Evolutionary conservation across 805 yeast species (phyloP).

Genomic region (Metschnikowia noctiluminum): DNA sequence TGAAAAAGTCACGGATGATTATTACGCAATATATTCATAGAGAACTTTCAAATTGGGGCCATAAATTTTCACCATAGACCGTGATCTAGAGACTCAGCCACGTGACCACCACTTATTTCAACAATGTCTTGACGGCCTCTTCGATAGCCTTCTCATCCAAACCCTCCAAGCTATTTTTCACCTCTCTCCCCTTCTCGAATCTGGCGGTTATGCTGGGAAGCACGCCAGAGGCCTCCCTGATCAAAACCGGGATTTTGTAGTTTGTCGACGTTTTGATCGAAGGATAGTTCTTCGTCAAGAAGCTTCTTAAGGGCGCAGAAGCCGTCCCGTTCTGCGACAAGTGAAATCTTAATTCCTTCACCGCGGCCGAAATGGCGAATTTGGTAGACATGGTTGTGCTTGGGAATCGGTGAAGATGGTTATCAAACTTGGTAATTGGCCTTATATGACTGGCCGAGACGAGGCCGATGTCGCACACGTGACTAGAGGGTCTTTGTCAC

Average conservation of each 20-base stretch:
- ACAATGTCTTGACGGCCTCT: conserved; percentile 36
- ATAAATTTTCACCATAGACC: background rate
- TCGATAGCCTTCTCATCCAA: conserved; percentile 45
- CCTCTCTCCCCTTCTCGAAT: conserved; percentile 23
- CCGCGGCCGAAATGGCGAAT: conserved; percentile 47
- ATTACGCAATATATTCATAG: too few species aligned
- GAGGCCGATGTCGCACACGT: conserved; percentile 5
- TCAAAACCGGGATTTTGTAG: conserved; percentile 67
- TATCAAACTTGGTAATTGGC: background rate
- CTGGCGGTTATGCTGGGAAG: conserved; percentile 75
- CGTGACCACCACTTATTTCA: conserved; percentile 27
- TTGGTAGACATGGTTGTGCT: conserved; percentile 34
- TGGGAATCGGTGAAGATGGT: background rate
- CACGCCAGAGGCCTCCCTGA: conserved; percentile 74
- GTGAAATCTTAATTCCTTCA: conserved; percentile 79
- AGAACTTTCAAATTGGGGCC: background rate
- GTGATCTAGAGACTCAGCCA: too few species aligned
- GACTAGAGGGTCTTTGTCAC: background rate
- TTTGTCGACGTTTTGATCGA: conserved; percentile 52
- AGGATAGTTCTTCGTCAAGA: conserved; percentile 63
- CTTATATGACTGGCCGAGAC: conserved; percentile 18
- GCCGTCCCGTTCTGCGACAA: conserved; percentile 77
- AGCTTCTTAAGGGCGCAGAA: conserved; percentile 62
- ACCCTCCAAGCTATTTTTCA: conserved; percentile 42
- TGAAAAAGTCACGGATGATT: too few species aligned